Evolutionary conservation across 805 yeast genomes (phyloP).

Genomic region (Candida incommunis): DNA sequence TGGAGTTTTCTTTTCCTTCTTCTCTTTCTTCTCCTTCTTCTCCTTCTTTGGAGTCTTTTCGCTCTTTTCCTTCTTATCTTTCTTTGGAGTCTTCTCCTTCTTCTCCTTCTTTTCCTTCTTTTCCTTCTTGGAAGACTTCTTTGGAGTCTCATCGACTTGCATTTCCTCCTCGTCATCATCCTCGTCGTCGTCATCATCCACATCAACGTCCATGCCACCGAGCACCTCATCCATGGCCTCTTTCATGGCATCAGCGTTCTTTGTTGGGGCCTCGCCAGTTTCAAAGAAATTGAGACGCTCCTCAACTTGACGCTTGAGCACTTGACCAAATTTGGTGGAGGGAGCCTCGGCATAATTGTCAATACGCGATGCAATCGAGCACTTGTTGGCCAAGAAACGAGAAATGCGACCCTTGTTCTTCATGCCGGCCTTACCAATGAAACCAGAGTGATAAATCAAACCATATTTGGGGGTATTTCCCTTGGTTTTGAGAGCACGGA

Average conservation of each 20-base stretch:
- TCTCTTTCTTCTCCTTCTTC: conserved; percentile 39
- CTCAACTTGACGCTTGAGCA: conserved; percentile 93
- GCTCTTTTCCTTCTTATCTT: conserved; percentile 37
- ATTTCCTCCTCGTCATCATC: conserved; percentile 19
- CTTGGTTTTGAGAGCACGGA: conserved; percentile 91
- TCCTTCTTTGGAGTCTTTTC: conserved; percentile 34
- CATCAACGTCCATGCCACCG: conserved; percentile 23
- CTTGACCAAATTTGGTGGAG: conserved; percentile 73
- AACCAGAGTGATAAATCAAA: conserved; percentile 85
- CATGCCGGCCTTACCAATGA: conserved; percentile 84
- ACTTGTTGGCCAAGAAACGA: conserved; percentile 95
- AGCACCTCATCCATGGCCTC: conserved; percentile 68
- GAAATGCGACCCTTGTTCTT: conserved; percentile 99
- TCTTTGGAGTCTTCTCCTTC: conserved; percentile 35
- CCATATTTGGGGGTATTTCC: conserved; percentile 97
- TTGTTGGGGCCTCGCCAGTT: conserved; percentile 93
- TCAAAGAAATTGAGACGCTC: conserved; percentile 93
- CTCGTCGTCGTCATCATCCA: conserved; percentile 32
- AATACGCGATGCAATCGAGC: conserved; percentile 97
- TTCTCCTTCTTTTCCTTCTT: conserved; percentile 36
- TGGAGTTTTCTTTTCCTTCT: conserved; percentile 23
- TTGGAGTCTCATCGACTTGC: conserved; percentile 19
- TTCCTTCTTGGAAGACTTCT: conserved; percentile 32
- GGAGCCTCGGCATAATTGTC: conserved; percentile 96
- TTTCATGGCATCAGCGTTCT: conserved; percentile 86